These are phyloP conservation scores for Cordyceps javanica DNA, from an alignment of 2,329 filamentous ascomycete species.

Conservation along the genomic window DNA sequence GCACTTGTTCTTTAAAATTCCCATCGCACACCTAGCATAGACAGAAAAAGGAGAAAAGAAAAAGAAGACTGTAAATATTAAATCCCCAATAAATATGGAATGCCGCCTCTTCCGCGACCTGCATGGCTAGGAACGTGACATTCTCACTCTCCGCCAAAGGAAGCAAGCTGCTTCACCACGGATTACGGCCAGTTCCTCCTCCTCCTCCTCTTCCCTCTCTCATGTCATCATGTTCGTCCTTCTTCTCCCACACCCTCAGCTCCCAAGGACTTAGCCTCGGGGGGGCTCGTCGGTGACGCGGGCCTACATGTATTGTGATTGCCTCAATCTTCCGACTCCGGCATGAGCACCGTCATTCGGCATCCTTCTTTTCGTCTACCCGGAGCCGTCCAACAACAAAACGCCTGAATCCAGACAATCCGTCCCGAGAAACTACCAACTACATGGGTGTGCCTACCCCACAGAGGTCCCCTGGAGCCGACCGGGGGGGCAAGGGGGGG, in stretches of 20 bases:
- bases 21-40: no score
- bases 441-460: not conserved
- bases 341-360: not conserved
- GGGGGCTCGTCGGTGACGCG: conserved; percentile 1
- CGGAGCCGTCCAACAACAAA: no score
- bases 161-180: not conserved
- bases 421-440: not conserved
- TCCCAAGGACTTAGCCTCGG: no score
- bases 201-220: no score
- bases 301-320: not conserved
- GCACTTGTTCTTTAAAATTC: no score
- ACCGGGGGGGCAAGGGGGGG: no score
- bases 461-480: conserved; percentile 1
- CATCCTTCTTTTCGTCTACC: not conserved
- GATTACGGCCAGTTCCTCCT: not conserved
- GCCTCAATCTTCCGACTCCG: conserved; percentile 2
- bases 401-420: not conserved
- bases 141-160: not conserved
- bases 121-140: not conserved
- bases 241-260: no score
- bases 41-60: no score
- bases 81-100: not conserved
- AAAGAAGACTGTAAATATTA: not conserved
- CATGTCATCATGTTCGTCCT: no score
- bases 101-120: not conserved